Evolutionary conservation across 2,329 filamentous ascomycete genomes (phyloP), one percentile per base, ranked within the genome.

Genomic region (Alternaria tenuissima): DNA sequence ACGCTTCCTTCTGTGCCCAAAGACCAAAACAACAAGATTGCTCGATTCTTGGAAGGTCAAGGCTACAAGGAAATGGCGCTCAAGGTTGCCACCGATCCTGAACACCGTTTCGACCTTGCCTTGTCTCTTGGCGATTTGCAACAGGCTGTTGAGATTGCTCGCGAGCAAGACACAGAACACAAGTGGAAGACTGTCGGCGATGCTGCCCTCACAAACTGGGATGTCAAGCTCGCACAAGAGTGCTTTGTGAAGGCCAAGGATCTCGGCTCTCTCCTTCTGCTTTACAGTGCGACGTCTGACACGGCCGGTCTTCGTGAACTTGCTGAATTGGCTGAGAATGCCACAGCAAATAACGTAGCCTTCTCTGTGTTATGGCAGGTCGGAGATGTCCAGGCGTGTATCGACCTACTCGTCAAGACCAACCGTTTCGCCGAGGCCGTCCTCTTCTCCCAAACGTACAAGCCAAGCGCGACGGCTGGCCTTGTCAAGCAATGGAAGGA

Each of bases 141-240:
- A 41, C 91, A 94, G 73, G 94, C 94, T 0, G 86, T 97, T 3
- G 89, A 93, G 61, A 88, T 98, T 52, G 94, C 95, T 7, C 87
- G 89, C 41, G 85, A 91, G 77, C 91, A 93, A 11, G 91, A 97
- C 65, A 91, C 89, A 1, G 95, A 98, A 78, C 94, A 98, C 81
- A 97, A 97, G 81, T 99, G 95, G 95, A 98, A 98, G 86, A 94
- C 89, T 4, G 92, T 99, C 5, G 95, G 95, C 61, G 95, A 99
- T 71, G 91, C 94, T 1, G 95, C 95, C 1, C 86, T 99, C 41
- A 82, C 88, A 9, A 90, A 84, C 1, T 99, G 94, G 95, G 90
- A 99, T 72, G 86, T 99, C 34, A 84, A 87, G 5, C 87, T 98
- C 2, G 95, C 95, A 0, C 91, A 95, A 49, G 93, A 98, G 79